Evolutionary conservation across 805 yeast genomes (phyloP), one percentile per base, ranked within the genome.

Genomic region (Candida caryicola): DNA sequence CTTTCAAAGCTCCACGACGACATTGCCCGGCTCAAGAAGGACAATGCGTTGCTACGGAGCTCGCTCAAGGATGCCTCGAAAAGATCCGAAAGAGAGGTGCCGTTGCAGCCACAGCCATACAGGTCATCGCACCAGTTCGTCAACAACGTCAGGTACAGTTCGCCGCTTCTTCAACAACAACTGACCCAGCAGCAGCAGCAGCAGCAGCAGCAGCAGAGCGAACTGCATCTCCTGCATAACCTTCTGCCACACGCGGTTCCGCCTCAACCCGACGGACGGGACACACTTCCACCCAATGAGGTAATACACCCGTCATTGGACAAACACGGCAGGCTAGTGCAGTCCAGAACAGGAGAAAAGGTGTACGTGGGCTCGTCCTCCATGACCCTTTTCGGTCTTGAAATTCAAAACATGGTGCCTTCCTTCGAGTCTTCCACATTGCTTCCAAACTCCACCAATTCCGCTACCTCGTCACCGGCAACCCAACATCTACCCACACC

Each of bases 291-390:
- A 18, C 37, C 33, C 27, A 48, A 39, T 14, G 86, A 81, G 47
- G 77, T 82, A 6, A 80, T 82, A 3, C 82, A 84, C 2, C 86
- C 87, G 6, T 80, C 84, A 37, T 69, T 84, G 17, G 87, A 82
- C 48, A 77, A 79, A 46, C 77, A 81, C 49, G 88, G 91, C 2
- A 71, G 87, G 36, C 62, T 85, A 29, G 79, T 85, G 2, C 82
- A 82, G 48, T 81, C 89, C 0, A 69, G 87, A 45, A 81, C 88
- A 1, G 91, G 91, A 4, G 87, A 82, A 49, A 73, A 78, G 40
- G 74, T 83, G 27, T 85, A 83, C 52, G 85, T 83, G 26, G 95
- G 95, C 0, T 81, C 89, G 0, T 82, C 90, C 0, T 83, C 91
- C 1, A 84, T 85, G 90, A 84, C 93, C 0, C 59, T 84, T 13